Conservation (phyloP, 306 rosid genomes). For the Trifolium fragiferum region DNA sequence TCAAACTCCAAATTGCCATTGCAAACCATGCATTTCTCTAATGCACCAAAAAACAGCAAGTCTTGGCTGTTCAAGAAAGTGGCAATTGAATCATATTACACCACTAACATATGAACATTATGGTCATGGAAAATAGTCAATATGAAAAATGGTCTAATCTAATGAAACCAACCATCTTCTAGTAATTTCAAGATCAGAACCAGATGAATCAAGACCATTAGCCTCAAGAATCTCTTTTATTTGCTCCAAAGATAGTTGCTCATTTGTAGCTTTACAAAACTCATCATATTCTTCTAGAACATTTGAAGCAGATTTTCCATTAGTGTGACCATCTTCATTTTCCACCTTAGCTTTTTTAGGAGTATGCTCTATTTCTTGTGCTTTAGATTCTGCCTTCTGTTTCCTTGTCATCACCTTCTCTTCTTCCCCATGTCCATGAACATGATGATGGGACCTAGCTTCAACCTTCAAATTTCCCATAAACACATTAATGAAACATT, state of each 20-base stretch:
- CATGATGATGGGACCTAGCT: constrained; percentile 57
- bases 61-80: constrained; percentile 65
- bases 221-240: constrained; percentile 62
- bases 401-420: constrained; percentile 81
- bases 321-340: constrained; percentile 50
- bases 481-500: not conserved
- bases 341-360: constrained; percentile 72
- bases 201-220: constrained; percentile 67
- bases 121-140: not conserved
- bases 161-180: constrained; percentile 63
- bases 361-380: constrained; percentile 62
- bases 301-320: constrained; percentile 49
- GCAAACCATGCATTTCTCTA: constrained; percentile 74
- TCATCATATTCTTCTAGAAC: constrained; percentile 58
- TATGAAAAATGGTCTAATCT: not conserved
- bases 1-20: constrained; percentile 72
- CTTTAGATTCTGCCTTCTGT: constrained; percentile 79
- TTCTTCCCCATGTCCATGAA: constrained; percentile 60
- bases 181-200: constrained; percentile 53
- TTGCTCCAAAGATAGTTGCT: constrained; percentile 63
- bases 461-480: constrained; percentile 60
- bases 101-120: constrained; percentile 8
- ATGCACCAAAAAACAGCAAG: constrained; percentile 69
- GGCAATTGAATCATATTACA: constrained; percentile 1
- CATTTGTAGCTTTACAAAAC: constrained; percentile 55